Evolutionary conservation across 2,329 filamentous ascomycete species (phyloP), one percentile per base, ranked within the genome.

Genomic region (Fusarium verrucosum): DNA sequence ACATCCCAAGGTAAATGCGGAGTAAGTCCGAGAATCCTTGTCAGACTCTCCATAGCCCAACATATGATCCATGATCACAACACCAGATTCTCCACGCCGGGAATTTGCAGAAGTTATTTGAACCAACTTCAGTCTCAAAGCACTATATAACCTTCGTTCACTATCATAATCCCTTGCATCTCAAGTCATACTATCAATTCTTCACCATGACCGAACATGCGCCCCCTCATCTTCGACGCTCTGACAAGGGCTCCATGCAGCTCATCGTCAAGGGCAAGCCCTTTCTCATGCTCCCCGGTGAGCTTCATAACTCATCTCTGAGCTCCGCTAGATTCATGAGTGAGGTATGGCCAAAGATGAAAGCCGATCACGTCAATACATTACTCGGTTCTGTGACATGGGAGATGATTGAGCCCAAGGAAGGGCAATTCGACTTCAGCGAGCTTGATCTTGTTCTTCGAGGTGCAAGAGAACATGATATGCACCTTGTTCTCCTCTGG

Each of bases 401-500:
- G 77, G 77, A 78, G 38, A 73, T 70, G 45, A 75, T 78, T 10
- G 77, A 78, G 57, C 76, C 76, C 0, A 54, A 56, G 1, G 77
- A 78, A 40, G 76, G 75, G 10, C 30, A 71, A 3, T 78, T 78
- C 37, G 64, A 74, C 47, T 78, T 78, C 37, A 26, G 58, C 5
- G 74, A 77, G 47, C 73, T 78, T 3, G 76, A 78, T 32, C 54
- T 63, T 4, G 73, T 77, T 1, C 69, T 78, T 4, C 28, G 59
- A 10, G 74, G 70, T 22, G 76, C 76, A 2, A 69, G 74, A 4
- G 49, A 73, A 25, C 68, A 76, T 25, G 66, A 57, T 7, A 73
- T 79, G 65, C 73, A 74, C 26, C 70, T 79, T 3, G 75, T 78
- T 5, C 65, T 79, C 0, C 72, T 79, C 1, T 79, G 77, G 77